A percentile compares a stretch with the other conserved stretches of the same genome.
These are phyloP conservation scores for Penicillium egyptiacum DNA, from an alignment of 495 filamentous ascomycete genomes.

Conservation along the genomic window DNA sequence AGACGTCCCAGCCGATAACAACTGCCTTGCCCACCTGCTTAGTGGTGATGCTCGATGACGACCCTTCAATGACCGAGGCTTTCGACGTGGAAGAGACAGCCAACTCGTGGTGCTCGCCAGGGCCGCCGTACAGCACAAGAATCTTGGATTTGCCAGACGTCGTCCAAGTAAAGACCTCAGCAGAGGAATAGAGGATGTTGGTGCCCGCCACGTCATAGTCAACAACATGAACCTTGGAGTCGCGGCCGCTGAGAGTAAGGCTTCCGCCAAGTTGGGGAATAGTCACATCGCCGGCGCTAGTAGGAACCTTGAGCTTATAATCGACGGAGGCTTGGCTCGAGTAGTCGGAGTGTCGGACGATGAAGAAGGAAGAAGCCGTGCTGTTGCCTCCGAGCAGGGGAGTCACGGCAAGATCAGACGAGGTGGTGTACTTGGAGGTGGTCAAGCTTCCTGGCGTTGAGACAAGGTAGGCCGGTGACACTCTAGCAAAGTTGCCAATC, in stretches of 20 bases:
- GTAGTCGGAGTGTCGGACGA: constrained; percentile 65
- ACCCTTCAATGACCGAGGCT: constrained; percentile 52
- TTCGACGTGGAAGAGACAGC: constrained; percentile 47
- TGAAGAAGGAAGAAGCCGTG: constrained; percentile 56
- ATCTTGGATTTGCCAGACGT: constrained; percentile 58
- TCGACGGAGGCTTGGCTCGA: constrained; percentile 51
- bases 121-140: constrained; percentile 68
- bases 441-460: constrained; percentile 49
- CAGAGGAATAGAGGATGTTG: constrained; percentile 70
- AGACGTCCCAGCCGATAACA: constrained; percentile 59
- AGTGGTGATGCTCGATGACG: constrained; percentile 35
- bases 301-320: constrained; percentile 63
- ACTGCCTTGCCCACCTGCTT: constrained; percentile 46
- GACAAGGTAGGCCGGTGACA: constrained; percentile 64
- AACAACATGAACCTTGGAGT: constrained; percentile 73
- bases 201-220: constrained; percentile 68
- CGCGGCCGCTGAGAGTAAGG: constrained; percentile 66
- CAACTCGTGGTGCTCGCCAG: constrained; percentile 69
- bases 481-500: constrained; percentile 68
- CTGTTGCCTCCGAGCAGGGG: constrained; percentile 53
- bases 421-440: constrained; percentile 51
- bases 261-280: constrained; percentile 63
- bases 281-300: constrained; percentile 58
- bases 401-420: constrained; percentile 55
- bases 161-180: constrained; percentile 74